A percentile compares a stretch with the other conserved stretches of the same genome.
Conservation (phyloP, 371 early-diverging fungal genomes). For the Mucor velutinosus region DNA sequence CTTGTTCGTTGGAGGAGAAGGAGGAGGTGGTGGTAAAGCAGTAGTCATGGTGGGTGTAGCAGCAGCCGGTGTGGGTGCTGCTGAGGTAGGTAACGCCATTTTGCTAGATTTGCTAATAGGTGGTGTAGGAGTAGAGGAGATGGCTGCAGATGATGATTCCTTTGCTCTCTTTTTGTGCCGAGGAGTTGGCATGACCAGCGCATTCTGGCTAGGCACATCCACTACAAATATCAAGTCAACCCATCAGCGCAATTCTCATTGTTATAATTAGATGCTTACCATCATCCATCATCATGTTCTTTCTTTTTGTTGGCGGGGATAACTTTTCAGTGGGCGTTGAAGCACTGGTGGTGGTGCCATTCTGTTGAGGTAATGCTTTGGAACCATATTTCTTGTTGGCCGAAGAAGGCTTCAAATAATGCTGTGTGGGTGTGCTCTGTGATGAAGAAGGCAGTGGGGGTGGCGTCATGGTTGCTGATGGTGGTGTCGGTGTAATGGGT, state of each 20-base stretch:
- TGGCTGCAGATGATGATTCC: not conserved
- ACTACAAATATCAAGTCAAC: not conserved
- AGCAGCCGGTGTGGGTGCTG: not conserved
- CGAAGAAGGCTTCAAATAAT: slow-evolving; percentile 12
- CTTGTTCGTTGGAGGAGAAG: not conserved
- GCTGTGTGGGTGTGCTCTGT: not conserved
- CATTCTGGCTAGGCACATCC: not conserved
- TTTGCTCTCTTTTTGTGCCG: not conserved
- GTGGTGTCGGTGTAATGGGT: not conserved
- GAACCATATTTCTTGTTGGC: slow-evolving; percentile 5
- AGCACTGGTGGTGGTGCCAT: not conserved
- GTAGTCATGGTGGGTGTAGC: not conserved
- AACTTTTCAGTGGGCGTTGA: not conserved
- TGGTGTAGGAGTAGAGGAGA: not conserved
- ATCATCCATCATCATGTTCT: not conserved
- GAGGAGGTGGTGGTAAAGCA: not conserved
- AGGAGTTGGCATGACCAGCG: not conserved
- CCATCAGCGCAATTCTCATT: not conserved
- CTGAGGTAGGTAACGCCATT: not conserved
- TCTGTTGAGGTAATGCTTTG: slow-evolving; percentile 6
- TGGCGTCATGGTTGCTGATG: not conserved
- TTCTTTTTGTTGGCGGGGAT: not conserved
- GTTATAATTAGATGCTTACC: not conserved
- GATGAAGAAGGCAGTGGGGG: not conserved
- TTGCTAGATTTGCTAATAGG: not conserved